phyloP scores from a whole-genome alignment of 176 grass and related monocot species.

The Phragmites australis region DNA sequence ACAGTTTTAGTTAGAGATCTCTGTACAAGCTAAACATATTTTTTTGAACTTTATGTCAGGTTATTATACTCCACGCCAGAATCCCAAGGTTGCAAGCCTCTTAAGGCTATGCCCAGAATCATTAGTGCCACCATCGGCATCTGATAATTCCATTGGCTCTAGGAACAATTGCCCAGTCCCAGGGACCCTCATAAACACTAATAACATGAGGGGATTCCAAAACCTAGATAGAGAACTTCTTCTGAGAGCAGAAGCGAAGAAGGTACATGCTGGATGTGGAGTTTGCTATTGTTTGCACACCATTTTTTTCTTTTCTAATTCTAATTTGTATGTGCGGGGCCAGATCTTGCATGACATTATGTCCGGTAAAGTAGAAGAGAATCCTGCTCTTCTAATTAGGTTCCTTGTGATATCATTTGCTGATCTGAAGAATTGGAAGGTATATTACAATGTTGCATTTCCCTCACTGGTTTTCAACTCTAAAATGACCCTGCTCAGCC shows the following conservation, averaged over 20 bases:
- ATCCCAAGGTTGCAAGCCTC: conserved; percentile 28
- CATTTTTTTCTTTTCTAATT: background rate
- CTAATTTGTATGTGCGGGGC: background rate
- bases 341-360: conserved; percentile 80
- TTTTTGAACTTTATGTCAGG: conserved; percentile 46
- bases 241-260: conserved; percentile 65
- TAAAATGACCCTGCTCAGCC: conserved; percentile 55
- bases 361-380: conserved; percentile 74
- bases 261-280: conserved; percentile 45
- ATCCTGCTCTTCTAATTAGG: conserved; percentile 62
- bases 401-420: conserved; percentile 90
- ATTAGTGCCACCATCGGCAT: conserved; percentile 15
- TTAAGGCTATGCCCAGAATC: conserved; percentile 56
- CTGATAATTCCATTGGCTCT: conserved; percentile 24
- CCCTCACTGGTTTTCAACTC: conserved; percentile 79
- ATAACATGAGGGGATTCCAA: conserved; percentile 69
- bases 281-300: background rate
- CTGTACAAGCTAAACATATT: background rate
- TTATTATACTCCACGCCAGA: conserved; percentile 61
- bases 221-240: conserved; percentile 53
- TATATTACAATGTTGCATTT: conserved; percentile 74
- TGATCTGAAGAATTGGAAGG: conserved; percentile 95
- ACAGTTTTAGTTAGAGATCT: background rate
- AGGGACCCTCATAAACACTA: conserved; percentile 86
- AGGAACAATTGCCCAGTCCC: conserved; percentile 71